Percentiles rank a stretch among this genome's conserved stretches.
These are phyloP conservation scores for Tricholoma hemisulphureum DNA, from an alignment of 768 basidiomycete genomes.

Conservation along the genomic window DNA sequence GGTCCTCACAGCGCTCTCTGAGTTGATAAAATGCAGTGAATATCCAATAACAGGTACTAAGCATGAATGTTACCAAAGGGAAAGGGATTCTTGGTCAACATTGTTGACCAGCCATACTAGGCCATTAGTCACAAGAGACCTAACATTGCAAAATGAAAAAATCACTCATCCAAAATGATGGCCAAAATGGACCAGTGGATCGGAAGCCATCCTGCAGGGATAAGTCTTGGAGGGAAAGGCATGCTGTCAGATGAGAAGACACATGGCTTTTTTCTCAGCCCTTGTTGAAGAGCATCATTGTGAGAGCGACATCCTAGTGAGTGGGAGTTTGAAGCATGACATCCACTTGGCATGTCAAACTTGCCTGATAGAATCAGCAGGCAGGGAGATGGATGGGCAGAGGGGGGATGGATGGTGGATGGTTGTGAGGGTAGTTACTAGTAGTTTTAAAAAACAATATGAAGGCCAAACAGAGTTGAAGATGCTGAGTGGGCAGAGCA, in stretches of 20 bases:
- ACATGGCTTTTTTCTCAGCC: background rate
- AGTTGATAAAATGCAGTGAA: no score
- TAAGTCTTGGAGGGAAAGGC: background rate
- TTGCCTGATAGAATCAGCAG: no score
- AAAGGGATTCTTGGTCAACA: background rate
- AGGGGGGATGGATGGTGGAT: no score
- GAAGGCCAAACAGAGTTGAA: no score
- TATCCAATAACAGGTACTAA: no score
- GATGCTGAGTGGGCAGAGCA: no score
- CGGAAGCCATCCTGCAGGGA: background rate
- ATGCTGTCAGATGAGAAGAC: background rate
- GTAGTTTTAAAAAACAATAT: no score
- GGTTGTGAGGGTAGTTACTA: no score
- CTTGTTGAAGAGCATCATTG: background rate
- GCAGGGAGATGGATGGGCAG: no score
- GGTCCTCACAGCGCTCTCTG: background rate
- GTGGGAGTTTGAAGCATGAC: no score
- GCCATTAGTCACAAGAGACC: background rate
- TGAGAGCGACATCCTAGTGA: background rate
- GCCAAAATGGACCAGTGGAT: background rate
- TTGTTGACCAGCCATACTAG: background rate
- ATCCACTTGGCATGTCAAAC: no score
- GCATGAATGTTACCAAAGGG: background rate
- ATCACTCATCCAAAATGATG: constrained; percentile 3
- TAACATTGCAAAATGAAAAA: background rate